Evolutionary conservation across 768 basidiomycete genomes (phyloP), one percentile per base, ranked within the genome.

Genomic region (Nevesoporus exiguus): DNA sequence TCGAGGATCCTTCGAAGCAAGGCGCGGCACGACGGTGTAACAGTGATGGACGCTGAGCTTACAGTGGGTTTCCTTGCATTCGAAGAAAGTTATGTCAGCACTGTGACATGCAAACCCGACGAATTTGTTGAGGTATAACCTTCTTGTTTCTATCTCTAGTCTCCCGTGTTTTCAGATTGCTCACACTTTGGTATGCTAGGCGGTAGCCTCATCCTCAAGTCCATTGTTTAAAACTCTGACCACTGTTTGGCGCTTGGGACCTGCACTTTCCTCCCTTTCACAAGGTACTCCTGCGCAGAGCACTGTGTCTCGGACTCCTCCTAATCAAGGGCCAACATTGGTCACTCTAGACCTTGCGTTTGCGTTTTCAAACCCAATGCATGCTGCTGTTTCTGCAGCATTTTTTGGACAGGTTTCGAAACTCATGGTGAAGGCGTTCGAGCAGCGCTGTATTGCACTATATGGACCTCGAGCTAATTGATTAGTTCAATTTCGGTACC

Each of bases 401-500:
- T 93, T 98, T 68, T 91, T 98, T 66, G 88, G 88, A 9, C 84
- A 89, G 66, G 86, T 97, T 5, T 90, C 90, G 3, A 82, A 82
- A 60, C 78, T 87, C 71, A 98, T 97, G 93, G 86, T 98, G 22
- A 75, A 86, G 49, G 94, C 95, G 1, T 99, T 99, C 62, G 94
- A 98, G 73, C 78, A 86, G 58, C 80, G 94, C 25, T 96, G 93
- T 69, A 42, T 77, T 51, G 74, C 79, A 47, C 75, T 96, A 6
- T 94, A 93, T 62, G 88, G 90, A 5, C 67, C 66, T 19, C 71
- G 75, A 25, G 58, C 57, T 6, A 37, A 53, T 53, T 70, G 50
- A 64, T 37, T 7, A 13, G 19, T 24, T 25, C 17, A 29, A 25
- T 45, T 14, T 44, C 25, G 25, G 37, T 47, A 42, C 39, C 8